These are phyloP conservation scores for Iberis pinnata DNA, from an alignment of 345 rosid species.

Conservation along the genomic window DNA sequence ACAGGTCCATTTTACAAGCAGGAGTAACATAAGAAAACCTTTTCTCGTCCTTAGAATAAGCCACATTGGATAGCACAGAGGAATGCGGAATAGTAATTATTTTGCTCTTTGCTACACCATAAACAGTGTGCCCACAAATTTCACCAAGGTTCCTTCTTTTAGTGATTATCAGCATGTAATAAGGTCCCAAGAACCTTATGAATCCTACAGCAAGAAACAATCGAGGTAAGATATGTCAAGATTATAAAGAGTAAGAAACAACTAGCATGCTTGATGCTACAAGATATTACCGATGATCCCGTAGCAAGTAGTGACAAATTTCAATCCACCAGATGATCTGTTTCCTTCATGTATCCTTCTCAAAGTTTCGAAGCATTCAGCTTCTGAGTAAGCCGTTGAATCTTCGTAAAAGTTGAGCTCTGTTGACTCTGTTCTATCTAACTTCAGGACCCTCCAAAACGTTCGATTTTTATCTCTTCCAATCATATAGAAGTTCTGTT, in stretches of 20 bases:
- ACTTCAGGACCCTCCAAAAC: slow-evolving; percentile 71
- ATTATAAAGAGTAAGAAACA: slow-evolving; percentile 4
- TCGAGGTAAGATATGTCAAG: not conserved
- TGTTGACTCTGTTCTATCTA: slow-evolving; percentile 61
- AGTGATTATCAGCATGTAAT: slow-evolving; percentile 87
- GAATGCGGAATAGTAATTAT: slow-evolving; percentile 66
- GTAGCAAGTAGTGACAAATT: slow-evolving; percentile 65
- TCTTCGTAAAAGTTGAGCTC: slow-evolving; percentile 68
- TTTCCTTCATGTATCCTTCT: slow-evolving; percentile 80
- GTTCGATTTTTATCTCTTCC: slow-evolving; percentile 72
- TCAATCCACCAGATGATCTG: slow-evolving; percentile 73
- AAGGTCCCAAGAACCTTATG: slow-evolving; percentile 83
- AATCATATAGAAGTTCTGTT: slow-evolving; percentile 78
- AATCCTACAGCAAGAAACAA: slow-evolving; percentile 49
- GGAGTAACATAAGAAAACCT: slow-evolving; percentile 93
- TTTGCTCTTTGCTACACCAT: slow-evolving; percentile 61
- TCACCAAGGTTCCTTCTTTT: slow-evolving; percentile 82
- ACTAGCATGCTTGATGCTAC: not conserved
- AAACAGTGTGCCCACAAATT: slow-evolving; percentile 68
- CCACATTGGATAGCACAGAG: slow-evolving; percentile 64
- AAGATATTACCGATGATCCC: slow-evolving; percentile 67
- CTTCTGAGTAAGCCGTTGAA: slow-evolving; percentile 50
- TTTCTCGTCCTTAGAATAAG: slow-evolving; percentile 90
- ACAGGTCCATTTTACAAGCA: slow-evolving; percentile 78
- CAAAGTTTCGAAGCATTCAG: slow-evolving; percentile 57